A percentile compares a stretch with the other conserved stretches of the same genome.
phyloP scores from a whole-genome alignment of 208 protist genomes.

The Trypanosoma boissoni region DNA sequence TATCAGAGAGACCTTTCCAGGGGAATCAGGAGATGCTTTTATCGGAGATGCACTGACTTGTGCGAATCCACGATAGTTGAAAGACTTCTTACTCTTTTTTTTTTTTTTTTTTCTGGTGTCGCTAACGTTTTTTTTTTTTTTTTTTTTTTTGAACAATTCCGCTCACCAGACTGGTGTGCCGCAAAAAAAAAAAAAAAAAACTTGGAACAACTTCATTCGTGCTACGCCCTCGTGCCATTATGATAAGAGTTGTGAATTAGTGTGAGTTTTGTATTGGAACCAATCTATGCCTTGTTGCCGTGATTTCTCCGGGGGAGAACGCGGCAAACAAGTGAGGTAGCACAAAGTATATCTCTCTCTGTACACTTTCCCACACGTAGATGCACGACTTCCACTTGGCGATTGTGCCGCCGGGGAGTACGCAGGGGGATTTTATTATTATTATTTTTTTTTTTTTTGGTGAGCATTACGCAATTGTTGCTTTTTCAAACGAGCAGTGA shows the following conservation, averaged over 20 bases:
- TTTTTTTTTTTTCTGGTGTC: background rate
- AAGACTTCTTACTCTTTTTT: background rate
- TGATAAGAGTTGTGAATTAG: background rate
- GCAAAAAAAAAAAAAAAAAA: background rate
- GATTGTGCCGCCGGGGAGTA: too few relatives aligned
- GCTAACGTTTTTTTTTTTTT: too few relatives aligned
- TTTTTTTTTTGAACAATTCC: too few relatives aligned
- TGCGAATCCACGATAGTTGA: background rate
- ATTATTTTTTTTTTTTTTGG: too few relatives aligned
- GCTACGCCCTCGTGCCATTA: background rate
- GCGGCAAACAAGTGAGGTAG: background rate
- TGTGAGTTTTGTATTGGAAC: constrained; percentile 2
- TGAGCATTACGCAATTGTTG: constrained; percentile 1
- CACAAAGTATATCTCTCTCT: constrained; percentile 1
- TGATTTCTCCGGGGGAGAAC: background rate
- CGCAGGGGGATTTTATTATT: too few relatives aligned
- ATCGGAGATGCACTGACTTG: background rate
- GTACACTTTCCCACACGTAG: constrained; percentile 1
- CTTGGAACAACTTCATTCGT: background rate
- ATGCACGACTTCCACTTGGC: too few relatives aligned
- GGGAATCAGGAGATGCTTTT: background rate
- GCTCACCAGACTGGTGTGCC: too few relatives aligned
- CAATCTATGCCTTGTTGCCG: background rate
- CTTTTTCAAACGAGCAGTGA: constrained; percentile 2
- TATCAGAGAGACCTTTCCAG: background rate